Base-by-base conservation (phyloP, 495 filamentous ascomycete species). In the Lasiosphaeria miniovina region DNA sequence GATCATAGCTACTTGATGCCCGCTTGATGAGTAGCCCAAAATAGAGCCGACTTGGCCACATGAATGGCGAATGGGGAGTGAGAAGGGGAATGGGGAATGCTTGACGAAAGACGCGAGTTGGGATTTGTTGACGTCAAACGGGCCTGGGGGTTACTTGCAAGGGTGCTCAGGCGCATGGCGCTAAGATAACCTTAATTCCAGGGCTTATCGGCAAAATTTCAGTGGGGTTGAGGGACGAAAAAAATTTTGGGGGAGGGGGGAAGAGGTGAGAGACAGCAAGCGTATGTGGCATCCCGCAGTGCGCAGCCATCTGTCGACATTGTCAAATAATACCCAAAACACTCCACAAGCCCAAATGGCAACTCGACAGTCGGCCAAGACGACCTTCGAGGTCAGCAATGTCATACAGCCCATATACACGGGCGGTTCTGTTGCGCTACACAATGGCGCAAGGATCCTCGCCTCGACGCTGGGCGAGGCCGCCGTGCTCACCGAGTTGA, bases 341-440 rank as follows among this genome's bases (percentile, higher is more conserved):
- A 53, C 9, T 1, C n/a, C 7, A 4, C 45, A 36, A 35, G 36
- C 48, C 52, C 59, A 52, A 57, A 84, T 84, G 82, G 81, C 82
- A 34, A 78, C 68, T 41, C 76, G 77, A 73, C 67, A 74, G 36
- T 67, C 79, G 15, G 71, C 78, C 56, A 80, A 90, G 79, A 97
- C 92, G 32, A 95, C 95, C 45, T 99, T 96, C 70, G 88, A 93
- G 71, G 82, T 88, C 55, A 79, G 78, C 61, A 84, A 86, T 60
- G 86, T 88, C 32, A 90, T 99, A 49, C 90, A 91, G 65, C 95
- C 94, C 40, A 91, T 97, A 49, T 96, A 93, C 72, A 95, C 93
- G 35, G 93, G 94, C 57, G 94, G 94, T 52, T 87, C 86, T 66
- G 88, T 93, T 62, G 86, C 90, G 41, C 82, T 98, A 48, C 90